Evolutionary conservation across 2,329 filamentous ascomycete species (phyloP).

Genomic region (Colletotrichum caudatum): DNA sequence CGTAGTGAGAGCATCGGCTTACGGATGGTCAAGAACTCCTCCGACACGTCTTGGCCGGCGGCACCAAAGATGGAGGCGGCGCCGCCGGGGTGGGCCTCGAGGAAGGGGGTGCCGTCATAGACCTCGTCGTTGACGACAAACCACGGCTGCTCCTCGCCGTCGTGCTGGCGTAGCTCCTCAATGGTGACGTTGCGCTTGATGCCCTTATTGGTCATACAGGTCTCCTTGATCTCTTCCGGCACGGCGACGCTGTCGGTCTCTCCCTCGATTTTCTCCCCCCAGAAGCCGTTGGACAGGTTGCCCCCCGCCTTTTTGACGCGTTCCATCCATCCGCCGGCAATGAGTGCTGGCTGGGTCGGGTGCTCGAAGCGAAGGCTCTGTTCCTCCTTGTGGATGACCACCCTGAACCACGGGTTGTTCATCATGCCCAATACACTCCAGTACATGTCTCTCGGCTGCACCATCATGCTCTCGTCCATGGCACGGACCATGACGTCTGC

Average conservation of each 20-base stretch:
- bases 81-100: slow-evolving; percentile 87
- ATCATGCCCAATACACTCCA: slow-evolving; percentile 97
- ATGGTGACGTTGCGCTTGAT: slow-evolving; percentile 73
- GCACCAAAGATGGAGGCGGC: slow-evolving; percentile 85
- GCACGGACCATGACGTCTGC: slow-evolving; percentile 83
- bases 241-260: slow-evolving; percentile 57
- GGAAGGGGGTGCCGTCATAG: slow-evolving; percentile 85
- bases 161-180: slow-evolving; percentile 78
- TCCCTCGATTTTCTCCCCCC: slow-evolving; percentile 79
- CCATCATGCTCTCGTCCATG: slow-evolving; percentile 91
- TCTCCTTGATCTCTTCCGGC: slow-evolving; percentile 70
- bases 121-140: slow-evolving; percentile 91
- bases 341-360: slow-evolving; percentile 83
- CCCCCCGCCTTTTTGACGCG: slow-evolving; percentile 85
- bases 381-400: slow-evolving; percentile 78
- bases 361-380: slow-evolving; percentile 81
- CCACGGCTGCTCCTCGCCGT: slow-evolving; percentile 77
- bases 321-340: slow-evolving; percentile 93
- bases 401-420: slow-evolving; percentile 95
- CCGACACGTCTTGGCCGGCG: slow-evolving; percentile 84
- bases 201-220: slow-evolving; percentile 81
- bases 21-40: slow-evolving; percentile 95
- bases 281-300: slow-evolving; percentile 83
- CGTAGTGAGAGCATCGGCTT: slow-evolving; percentile 55
- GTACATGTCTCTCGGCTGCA: slow-evolving; percentile 93